A percentile compares a stretch with the other conserved stretches of the same genome.
phyloP scores from a whole-genome alignment of 257 asterid species.

The Sherardia arvensis region DNA sequence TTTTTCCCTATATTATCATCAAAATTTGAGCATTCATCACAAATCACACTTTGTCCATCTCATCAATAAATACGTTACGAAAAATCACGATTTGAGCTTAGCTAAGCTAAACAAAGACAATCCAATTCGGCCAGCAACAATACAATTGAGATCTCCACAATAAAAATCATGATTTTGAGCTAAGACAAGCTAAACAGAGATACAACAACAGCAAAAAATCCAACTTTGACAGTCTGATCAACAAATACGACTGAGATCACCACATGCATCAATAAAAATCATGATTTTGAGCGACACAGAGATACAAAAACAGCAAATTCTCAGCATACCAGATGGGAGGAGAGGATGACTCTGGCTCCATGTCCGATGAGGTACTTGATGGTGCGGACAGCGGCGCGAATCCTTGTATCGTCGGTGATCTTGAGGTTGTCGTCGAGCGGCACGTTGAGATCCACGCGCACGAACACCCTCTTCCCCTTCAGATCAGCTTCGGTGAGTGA shows the following conservation, averaged over 20 bases:
- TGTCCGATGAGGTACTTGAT: constrained; percentile 51
- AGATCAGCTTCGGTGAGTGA: constrained; percentile 72
- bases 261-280: too few relatives aligned
- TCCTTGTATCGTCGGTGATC: constrained; percentile 82
- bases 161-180: background rate
- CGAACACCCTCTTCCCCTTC: constrained; percentile 73
- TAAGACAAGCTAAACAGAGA: background rate
- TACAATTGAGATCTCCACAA: too few relatives aligned
- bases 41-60: too few relatives aligned
- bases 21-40: too few relatives aligned
- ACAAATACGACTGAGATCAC: too few relatives aligned
- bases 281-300: too few relatives aligned
- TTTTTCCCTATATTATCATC: too few relatives aligned
- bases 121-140: too few relatives aligned
- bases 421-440: constrained; percentile 72
- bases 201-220: background rate
- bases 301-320: background rate
- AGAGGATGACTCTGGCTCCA: constrained; percentile 65
- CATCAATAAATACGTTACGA: too few relatives aligned
- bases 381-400: constrained; percentile 78
- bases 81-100: too few relatives aligned
- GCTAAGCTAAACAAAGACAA: too few relatives aligned
- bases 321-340: constrained; percentile 63
- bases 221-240: too few relatives aligned
- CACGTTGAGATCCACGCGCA: constrained; percentile 83